These are phyloP conservation scores for Paecilomyces fulvus DNA, from an alignment of 2,329 filamentous ascomycete species.

Conservation along the genomic window DNA sequence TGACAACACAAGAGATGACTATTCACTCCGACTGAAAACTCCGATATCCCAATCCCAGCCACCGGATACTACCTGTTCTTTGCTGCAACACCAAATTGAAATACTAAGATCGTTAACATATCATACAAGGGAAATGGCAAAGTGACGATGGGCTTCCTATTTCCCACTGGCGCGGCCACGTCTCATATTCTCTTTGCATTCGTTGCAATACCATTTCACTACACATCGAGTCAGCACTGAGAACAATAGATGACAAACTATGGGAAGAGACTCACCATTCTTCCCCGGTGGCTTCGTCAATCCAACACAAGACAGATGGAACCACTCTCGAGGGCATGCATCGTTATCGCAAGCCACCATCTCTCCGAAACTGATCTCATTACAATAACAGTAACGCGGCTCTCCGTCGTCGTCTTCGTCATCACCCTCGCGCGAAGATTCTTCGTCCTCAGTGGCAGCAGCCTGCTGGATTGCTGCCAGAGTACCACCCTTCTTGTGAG, in stretches of 20 bases:
- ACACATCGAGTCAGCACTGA: conserved; percentile 14
- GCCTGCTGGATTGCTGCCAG: conserved; percentile 16
- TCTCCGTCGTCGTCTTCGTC: conserved; percentile 61
- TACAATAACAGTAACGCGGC: conserved; percentile 70
- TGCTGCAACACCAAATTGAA: background rate
- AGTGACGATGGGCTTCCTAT: background rate
- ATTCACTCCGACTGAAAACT: background rate
- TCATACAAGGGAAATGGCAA: background rate
- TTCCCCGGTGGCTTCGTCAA: conserved; percentile 68
- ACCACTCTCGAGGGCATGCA: conserved; percentile 69
- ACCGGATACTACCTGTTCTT: background rate
- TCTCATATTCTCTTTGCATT: conserved; percentile 62
- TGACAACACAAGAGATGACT: background rate
- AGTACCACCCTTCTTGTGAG: conserved; percentile 24
- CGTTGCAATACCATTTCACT: conserved; percentile 78
- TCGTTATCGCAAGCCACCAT: conserved; percentile 76
- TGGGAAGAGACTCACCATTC: conserved; percentile 49
- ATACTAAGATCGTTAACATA: background rate
- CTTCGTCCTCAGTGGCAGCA: conserved; percentile 33
- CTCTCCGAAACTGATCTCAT: conserved; percentile 70
- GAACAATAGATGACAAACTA: background rate
- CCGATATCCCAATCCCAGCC: background rate
- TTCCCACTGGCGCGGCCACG: conserved; percentile 28
- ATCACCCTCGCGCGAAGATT: conserved; percentile 42
- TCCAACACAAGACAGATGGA: conserved; percentile 74